Evolutionary conservation across 768 basidiomycete species (phyloP), one percentile per base, ranked within the genome.

Genomic region (Daedalea quercina): DNA sequence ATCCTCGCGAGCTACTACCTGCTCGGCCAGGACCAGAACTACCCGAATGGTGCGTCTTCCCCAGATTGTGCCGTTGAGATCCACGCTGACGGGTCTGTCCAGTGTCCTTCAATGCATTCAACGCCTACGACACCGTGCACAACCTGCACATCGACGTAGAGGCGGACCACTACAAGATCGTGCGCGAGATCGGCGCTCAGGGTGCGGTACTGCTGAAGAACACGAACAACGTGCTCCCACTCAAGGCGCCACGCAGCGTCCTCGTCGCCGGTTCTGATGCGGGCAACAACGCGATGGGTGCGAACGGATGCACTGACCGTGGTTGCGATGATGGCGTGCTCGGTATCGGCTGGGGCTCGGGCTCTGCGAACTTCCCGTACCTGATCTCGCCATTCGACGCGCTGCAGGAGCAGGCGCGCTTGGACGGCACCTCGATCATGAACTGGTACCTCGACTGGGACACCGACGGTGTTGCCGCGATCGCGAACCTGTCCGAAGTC

Each of bases 301-400:
- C 80, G 1, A 82, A 82, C 61, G 75, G 68, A 6, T 79, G 67
- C 54, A 34, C 57, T 2, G 78, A 78, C 53, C 69, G 67, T 19
- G 67, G 66, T 31, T 68, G 72, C 25, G 64, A 65, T 37, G 68
- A 72, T 47, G 91, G 91, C 9, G 75, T 87, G 17, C 75, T 96
- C 20, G 91, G 90, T 8, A 86, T 93, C 85, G 92, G 92, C 13
- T 96, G 94, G 94, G 94, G 57, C 41, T 61, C 54, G 22, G 78
- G 80, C 4, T 90, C 92, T 0, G 75, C 80, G 12, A 79, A 82
- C 59, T 85, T 89, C 72, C 81, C 85, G 4, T 93, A 92, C 67
- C 78, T 93, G 13, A 69, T 93, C 54, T 82, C 87, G 45, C 91
- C 93, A 1, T 74, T 88, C 44, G 84, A 90, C 63, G 91, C 90